These are phyloP conservation scores for Udeniomyces megalosporus DNA, from an alignment of 768 basidiomycete genomes.

Conservation along the genomic window DNA sequence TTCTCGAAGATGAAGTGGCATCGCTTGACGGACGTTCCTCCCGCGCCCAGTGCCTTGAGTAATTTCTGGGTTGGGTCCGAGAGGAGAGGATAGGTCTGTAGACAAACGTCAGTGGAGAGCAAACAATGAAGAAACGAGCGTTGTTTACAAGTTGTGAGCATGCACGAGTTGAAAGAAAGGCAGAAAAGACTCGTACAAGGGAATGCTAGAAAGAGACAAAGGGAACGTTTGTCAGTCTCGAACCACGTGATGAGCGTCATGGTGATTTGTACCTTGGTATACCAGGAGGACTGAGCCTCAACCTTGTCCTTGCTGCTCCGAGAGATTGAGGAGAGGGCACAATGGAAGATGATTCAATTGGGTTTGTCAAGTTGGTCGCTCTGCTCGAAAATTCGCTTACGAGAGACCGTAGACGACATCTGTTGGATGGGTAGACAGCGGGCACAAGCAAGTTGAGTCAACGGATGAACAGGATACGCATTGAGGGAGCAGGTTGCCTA, in stretches of 20 bases:
- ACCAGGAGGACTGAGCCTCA: constrained; percentile 48
- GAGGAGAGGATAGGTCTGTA: constrained; percentile 63
- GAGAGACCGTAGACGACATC: constrained; percentile 11
- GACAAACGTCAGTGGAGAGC: constrained; percentile 34
- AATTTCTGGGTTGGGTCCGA: constrained; percentile 74
- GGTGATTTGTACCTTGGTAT: constrained; percentile 29
- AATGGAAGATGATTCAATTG: too few relatives aligned
- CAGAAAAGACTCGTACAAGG: too few relatives aligned
- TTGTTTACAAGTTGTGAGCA: too few relatives aligned
- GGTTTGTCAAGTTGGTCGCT: too few relatives aligned
- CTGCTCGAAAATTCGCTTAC: too few relatives aligned
- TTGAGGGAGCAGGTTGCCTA: constrained; percentile 22
- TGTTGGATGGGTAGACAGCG: not conserved
- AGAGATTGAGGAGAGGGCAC: constrained; percentile 25
- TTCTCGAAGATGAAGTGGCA: constrained; percentile 88
- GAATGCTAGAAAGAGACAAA: too few relatives aligned
- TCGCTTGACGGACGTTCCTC: constrained; percentile 43
- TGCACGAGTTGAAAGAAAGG: too few relatives aligned
- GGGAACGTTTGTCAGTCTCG: too few relatives aligned
- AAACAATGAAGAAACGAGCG: too few relatives aligned
- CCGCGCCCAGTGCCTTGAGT: constrained; percentile 58
- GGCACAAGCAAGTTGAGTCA: too few relatives aligned
- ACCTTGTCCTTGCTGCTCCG: constrained; percentile 42
- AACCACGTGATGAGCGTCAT: too few relatives aligned
- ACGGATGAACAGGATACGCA: too few relatives aligned